Evolutionary conservation across 352 stramenopile species (phyloP).

Genomic region (Phytophthora tentaculata): DNA sequence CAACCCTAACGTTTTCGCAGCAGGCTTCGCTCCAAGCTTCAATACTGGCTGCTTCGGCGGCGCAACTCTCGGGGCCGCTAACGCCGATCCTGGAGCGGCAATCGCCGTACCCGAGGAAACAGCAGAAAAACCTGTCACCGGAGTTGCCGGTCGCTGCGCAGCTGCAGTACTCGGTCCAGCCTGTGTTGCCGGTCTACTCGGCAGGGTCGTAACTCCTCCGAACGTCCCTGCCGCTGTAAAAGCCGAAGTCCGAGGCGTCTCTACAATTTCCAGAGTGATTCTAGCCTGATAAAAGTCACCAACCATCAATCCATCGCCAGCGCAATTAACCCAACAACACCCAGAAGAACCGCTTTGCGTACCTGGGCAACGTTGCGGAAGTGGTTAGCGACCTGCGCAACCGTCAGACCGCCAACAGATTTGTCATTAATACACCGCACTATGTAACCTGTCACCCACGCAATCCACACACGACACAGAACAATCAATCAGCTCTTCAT

Average conservation of each 20-base stretch:
- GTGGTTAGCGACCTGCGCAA: constrained; percentile 49
- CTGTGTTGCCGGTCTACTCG: not conserved
- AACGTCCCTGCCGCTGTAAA: constrained; percentile 14
- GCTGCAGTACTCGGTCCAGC: not conserved
- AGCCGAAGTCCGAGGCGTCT: constrained; percentile 10
- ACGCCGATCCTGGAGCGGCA: constrained; percentile 37
- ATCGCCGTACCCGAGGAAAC: constrained; percentile 37
- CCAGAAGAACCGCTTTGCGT: not conserved
- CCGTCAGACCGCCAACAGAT: constrained; percentile 35
- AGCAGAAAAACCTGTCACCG: constrained; percentile 13
- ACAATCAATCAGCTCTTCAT: not conserved
- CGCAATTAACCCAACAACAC: not conserved
- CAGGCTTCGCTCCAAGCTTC: constrained; percentile 20
- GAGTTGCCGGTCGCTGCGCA: not conserved
- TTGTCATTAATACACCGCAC: constrained; percentile 48
- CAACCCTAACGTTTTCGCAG: constrained; percentile 23
- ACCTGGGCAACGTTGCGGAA: constrained; percentile 55
- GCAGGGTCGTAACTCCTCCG: constrained; percentile 2
- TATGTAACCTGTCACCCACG: constrained; percentile 41
- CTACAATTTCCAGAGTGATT: constrained; percentile 37
- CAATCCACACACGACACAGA: not conserved
- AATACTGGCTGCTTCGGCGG: constrained; percentile 18
- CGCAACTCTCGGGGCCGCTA: constrained; percentile 22
- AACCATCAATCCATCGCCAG: constrained; percentile 5
- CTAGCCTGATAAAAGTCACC: constrained; percentile 16